A percentile compares a stretch with the other conserved stretches of the same genome.
These are phyloP conservation scores for Arthrinium phaeospermum DNA, from an alignment of 2,329 filamentous ascomycete species.

Conservation along the genomic window DNA sequence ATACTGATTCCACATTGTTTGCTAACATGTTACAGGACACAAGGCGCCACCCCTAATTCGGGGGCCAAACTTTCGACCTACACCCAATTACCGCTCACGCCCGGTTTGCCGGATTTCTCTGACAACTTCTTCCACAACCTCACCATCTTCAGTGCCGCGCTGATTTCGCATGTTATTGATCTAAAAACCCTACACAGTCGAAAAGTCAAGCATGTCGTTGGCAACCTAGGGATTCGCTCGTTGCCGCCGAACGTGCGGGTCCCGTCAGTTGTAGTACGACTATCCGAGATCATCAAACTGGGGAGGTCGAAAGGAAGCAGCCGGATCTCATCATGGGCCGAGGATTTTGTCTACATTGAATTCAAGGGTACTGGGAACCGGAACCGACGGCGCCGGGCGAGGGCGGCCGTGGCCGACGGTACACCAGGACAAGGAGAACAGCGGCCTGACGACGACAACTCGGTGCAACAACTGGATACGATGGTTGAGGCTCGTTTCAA, in stretches of 20 bases:
- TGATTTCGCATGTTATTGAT: constrained; percentile 58
- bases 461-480: constrained; percentile 41
- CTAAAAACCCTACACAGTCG: constrained; percentile 53
- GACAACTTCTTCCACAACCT: constrained; percentile 59
- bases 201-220: constrained; percentile 46
- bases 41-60: constrained; percentile 25
- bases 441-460: background rate
- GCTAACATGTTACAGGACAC: constrained; percentile 22
- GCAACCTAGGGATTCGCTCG: constrained; percentile 43
- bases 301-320: constrained; percentile 28
- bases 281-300: constrained; percentile 49
- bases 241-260: constrained; percentile 51
- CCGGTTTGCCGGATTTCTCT: constrained; percentile 50
- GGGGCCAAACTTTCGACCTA: constrained; percentile 37
- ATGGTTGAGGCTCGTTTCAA: constrained; percentile 60
- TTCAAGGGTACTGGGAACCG: constrained; percentile 53
- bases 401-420: background rate
- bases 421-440: background rate
- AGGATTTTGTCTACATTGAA: constrained; percentile 63
- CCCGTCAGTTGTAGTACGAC: constrained; percentile 54
- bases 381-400: constrained; percentile 13
- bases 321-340: constrained; percentile 56
- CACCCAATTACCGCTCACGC: constrained; percentile 50
- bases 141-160: constrained; percentile 54
- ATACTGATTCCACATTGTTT: background rate